Conservation (phyloP, 148 eudicot species). For the Rhododendron vialii region DNA sequence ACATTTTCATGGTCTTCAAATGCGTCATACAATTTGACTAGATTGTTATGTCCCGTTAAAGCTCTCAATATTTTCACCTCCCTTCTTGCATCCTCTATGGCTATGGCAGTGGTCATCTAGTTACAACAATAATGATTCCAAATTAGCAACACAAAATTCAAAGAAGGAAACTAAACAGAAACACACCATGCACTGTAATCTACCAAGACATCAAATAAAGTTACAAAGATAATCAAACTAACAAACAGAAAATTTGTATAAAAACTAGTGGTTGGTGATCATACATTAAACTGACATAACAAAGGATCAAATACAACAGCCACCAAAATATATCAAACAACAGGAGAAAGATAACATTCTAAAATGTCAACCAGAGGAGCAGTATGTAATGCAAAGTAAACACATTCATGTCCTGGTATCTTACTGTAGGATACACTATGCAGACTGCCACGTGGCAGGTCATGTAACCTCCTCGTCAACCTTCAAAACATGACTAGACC, state of each 20-base stretch:
- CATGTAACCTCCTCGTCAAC: background rate
- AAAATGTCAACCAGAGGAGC: background rate
- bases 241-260: background rate
- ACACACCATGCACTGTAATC: background rate
- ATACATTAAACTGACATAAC: background rate
- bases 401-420: background rate
- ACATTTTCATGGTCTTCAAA: conserved; percentile 88
- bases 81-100: conserved; percentile 91
- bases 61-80: conserved; percentile 92
- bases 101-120: conserved; percentile 97
- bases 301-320: background rate
- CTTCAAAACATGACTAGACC: background rate
- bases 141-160: background rate
- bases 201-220: background rate
- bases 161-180: background rate
- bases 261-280: background rate
- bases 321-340: background rate
- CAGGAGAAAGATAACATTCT: background rate
- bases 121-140: background rate
- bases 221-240: background rate
- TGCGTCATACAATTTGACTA: conserved; percentile 77
- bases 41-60: conserved; percentile 71
- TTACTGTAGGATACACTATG: background rate
- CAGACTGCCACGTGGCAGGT: background rate
- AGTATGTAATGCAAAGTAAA: background rate